Evolutionary conservation across 768 basidiomycete genomes (phyloP), one percentile per base, ranked within the genome.

Genomic region (Lentinula edodes): DNA sequence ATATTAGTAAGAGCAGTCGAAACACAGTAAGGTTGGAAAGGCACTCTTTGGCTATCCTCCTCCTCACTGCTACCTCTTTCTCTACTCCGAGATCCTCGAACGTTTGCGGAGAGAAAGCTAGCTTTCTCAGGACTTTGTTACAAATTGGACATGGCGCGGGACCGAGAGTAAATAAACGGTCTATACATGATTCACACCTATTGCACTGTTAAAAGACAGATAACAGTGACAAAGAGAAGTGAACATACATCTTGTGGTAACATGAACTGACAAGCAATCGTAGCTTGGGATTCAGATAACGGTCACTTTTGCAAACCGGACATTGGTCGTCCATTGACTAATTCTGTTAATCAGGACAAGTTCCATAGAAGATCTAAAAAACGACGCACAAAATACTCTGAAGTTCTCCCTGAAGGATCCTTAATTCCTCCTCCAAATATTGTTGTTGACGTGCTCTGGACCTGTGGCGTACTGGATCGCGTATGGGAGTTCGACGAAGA

Each of bases 141-240:
- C 97, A 99, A 61, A 94, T 87, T 16, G 97, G 97, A 79, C 97
- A 98, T 3, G 93, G 93, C 2, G 94, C 95, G 2, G 97, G 95
- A 2, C 96, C 95, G 4, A 98, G 83, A 1, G 95, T 96, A 74
- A 96, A 99, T 43, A 98, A 73, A 7, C 95, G 86, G 73, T 98
- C 97, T 68, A 99, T 97, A 73, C 97, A 99, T 1, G 93, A 93
- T 78, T 98, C 96, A 76, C 97, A 98, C 93, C 95, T 96, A 63
- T n/a, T 53, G 46, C 5, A 53, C 10, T 8, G 15, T 45, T 39
- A 20, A 41, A 58, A 50, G 32, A 45, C 38, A 13, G 60, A 32
- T n/a, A n/a, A 15, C 34, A 20, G 8, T 41, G 13, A 46, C 35
- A 57, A 23, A n/a, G 50, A n/a, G 50, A 46, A 48, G 55, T 61